Percentiles rank a stretch among this genome's conserved stretches.
phyloP scores from a whole-genome alignment of 2,329 filamentous ascomycete species.

The Biscogniauxia marginata region DNA sequence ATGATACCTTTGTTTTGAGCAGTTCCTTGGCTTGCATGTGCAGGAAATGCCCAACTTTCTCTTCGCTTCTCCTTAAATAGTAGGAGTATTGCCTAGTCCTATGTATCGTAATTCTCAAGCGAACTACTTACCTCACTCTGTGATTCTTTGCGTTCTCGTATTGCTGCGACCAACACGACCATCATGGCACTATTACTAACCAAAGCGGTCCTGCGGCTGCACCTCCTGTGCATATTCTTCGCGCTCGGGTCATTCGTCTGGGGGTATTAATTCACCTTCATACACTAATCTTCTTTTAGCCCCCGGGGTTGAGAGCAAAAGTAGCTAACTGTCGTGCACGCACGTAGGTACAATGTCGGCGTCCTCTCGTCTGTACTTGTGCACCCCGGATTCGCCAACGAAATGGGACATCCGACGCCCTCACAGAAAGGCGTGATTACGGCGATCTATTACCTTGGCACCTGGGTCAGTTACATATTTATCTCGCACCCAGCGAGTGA shows the following conservation, averaged over 20 bases:
- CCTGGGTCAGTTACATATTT: constrained; percentile 54
- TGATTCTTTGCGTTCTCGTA: too few species aligned
- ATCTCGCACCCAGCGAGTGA: constrained; percentile 53
- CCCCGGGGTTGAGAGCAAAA: not conserved
- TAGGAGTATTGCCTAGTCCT: too few species aligned
- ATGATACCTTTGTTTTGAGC: too few species aligned
- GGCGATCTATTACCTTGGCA: constrained; percentile 57
- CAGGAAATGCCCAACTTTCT: too few species aligned
- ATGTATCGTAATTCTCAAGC: too few species aligned
- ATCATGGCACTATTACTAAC: constrained; percentile 26
- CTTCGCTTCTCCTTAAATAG: too few species aligned
- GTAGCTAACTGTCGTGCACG: not conserved
- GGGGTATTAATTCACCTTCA: constrained; percentile 39
- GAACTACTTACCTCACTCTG: too few species aligned
- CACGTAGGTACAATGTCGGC: constrained; percentile 50
- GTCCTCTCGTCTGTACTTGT: constrained; percentile 56
- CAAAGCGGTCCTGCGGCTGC: constrained; percentile 41
- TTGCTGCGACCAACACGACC: not conserved
- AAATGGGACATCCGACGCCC: constrained; percentile 44
- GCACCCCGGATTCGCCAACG: constrained; percentile 51
- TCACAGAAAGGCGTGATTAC: constrained; percentile 52
- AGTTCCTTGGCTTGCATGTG: too few species aligned
- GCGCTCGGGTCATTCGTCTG: constrained; percentile 56
- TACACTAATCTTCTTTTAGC: not conserved
- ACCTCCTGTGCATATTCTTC: constrained; percentile 50